Base-by-base conservation (phyloP, 2,329 filamentous ascomycete genomes). In the Fusarium sp. region DNA sequence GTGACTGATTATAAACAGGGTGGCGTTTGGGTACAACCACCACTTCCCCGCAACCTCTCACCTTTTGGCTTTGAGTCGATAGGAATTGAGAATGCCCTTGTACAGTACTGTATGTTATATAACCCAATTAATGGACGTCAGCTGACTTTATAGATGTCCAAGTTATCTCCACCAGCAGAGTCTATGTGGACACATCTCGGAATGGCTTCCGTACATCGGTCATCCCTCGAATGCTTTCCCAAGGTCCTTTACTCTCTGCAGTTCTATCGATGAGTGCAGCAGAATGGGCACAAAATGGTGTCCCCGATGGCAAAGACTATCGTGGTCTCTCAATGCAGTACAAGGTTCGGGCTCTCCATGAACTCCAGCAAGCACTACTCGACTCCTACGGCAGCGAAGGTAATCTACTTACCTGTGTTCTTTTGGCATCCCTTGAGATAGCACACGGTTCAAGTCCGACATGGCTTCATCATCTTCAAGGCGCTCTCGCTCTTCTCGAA, bases 181-280 rank as follows among this genome's bases (percentile, higher is more conserved):
- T 73, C 46, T 74, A 74, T 25, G 72, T 74, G 7, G 65, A 71
- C 10, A 73, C 72, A 7, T 58, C 54, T 14, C 58, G 65, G 7
- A 74, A 74, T 37, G 52, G 58, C 4, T 74, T 73, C 44, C 70
- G 67, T 28, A 66, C 65, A 26, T 73, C 68, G 18, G 72, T 74
- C 25, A 68, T 74, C 18, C 72, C 72, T 18, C 58, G 62, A 31
- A 63, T 74, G 41, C 43, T 74, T 6, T 54, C 45, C 43, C 54
- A 65, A 39, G 65, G 68, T 0, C 70, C 72, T 26, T 37, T 74
- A 3, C 52, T 70, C 13, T 73, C 51, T 1, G 68, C 72, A 18
- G 72, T 74, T 2, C 13, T 74, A 4, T 72, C 72, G 11, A 64
- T 74, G 68, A 74, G 72, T 37, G 70, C 72, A 8, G 68, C 72